Conservation (phyloP, 176 grass and related monocot species). For the Ensete glaucum region DNA sequence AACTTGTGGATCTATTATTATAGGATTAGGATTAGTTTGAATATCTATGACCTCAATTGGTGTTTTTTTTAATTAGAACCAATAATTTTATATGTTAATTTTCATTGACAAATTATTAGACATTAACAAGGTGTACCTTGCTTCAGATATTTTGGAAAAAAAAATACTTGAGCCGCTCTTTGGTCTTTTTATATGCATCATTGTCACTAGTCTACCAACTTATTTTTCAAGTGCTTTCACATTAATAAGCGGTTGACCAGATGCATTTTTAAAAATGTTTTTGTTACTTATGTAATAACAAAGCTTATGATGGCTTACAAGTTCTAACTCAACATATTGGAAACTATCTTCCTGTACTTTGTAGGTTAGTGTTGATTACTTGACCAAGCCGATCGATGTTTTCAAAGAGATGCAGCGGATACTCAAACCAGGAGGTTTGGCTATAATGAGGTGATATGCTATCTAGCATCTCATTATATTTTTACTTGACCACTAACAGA, state of each 20-base stretch:
- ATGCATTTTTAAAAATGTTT: background rate
- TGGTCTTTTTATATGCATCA: no score
- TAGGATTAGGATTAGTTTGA: no score
- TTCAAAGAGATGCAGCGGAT: conserved; percentile 93
- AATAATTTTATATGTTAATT: no score
- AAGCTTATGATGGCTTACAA: background rate
- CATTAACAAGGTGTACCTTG: no score
- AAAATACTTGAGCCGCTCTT: no score
- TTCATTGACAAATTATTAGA: no score
- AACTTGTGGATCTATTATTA: no score
- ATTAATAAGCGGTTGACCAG: background rate
- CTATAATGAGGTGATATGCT: conserved; percentile 79
- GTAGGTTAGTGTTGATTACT: conserved; percentile 96
- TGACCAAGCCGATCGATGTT: conserved; percentile 79
- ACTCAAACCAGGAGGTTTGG: conserved; percentile 71
- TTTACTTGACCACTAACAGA: background rate
- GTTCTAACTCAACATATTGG: background rate
- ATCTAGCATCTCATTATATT: background rate
- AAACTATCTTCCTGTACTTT: background rate
- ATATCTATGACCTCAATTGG: no score
- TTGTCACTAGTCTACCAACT: no score
- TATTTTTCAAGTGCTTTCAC: no score
- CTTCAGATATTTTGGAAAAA: no score
- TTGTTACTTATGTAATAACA: conserved; percentile 9
- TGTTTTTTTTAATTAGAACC: no score